Evolutionary conservation across 1,284 basidiomycete genomes (phyloP).

Genomic region (Tremellales sp.): DNA sequence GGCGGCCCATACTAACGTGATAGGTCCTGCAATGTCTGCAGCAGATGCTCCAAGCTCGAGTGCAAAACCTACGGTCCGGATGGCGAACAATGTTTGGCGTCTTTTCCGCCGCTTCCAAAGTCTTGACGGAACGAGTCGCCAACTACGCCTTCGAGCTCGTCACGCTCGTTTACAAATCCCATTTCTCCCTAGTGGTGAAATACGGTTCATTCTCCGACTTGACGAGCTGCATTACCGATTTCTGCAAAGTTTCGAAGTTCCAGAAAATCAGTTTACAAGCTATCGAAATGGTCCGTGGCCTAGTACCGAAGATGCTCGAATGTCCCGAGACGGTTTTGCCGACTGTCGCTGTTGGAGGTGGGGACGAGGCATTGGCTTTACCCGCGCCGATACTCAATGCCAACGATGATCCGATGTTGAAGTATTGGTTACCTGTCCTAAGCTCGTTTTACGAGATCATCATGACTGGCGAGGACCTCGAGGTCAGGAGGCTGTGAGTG

Average conservation of each 20-base stretch:
- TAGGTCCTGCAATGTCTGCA: conserved; percentile 94
- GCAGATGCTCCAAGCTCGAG: conserved; percentile 96
- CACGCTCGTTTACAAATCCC: conserved; percentile 80
- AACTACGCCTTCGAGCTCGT: conserved; percentile 96
- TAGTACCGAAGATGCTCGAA: conserved; percentile 86
- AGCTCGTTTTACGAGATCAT: conserved; percentile 99
- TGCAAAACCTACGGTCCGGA: conserved; percentile 92
- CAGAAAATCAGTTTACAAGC: conserved; percentile 96
- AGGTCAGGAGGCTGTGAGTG: conserved; percentile 88
- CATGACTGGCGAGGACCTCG: conserved; percentile 99
- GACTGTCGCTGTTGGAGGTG: conserved; percentile 22
- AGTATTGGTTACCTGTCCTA: conserved; percentile 94
- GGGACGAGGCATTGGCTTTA: no score
- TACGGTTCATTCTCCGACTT: conserved; percentile 94
- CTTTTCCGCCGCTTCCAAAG: conserved; percentile 91
- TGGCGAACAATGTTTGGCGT: conserved; percentile 99
- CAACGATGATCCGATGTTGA: conserved; percentile 79
- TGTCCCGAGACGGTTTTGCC: conserved; percentile 72
- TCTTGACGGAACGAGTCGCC: conserved; percentile 91
- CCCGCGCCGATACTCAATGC: no score
- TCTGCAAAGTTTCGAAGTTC: conserved; percentile 98
- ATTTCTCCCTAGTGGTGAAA: conserved; percentile 84
- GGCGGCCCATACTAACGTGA: not conserved
- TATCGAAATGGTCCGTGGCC: conserved; percentile 89
- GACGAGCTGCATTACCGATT: conserved; percentile 96